Base-by-base conservation (phyloP, 768 basidiomycete species). In the Rhodotorula diobovata region DNA sequence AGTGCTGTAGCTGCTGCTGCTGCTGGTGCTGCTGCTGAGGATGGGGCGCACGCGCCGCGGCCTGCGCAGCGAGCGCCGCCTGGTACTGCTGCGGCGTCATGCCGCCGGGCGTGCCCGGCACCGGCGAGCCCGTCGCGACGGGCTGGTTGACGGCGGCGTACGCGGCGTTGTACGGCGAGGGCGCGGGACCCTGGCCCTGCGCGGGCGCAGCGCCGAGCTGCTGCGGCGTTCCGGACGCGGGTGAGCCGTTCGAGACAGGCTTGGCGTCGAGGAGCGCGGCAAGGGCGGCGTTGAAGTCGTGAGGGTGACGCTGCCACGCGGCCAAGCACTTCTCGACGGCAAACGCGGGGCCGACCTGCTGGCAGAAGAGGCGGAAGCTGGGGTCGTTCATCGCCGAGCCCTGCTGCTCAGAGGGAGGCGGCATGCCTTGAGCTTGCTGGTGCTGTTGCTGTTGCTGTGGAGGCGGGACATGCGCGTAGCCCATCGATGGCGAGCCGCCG, bases 111-210 rank as follows among this genome's bases (percentile, higher is more conserved):
- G 53, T 45, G 25, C 54, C 68, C 51, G 58, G 67, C 46, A 54
- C 77, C 75, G 62, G 77, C 76, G 16, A 76, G 78, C n/a, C 77
- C 70, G 16, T 55, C 37, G 55, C 32, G 63, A 50, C 48, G 7
- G 71, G 54, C 30, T 43, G 62, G 58, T 54, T 60, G 59, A 61
- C 41, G 37, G 63, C 53, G 32, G 61, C 57, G 62, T 59, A 71
- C 34, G 63, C 48, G 30, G 34, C 45, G 45, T 46, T 48, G 37
- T 62, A 63, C n/a, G 39, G 54, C 56, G 54, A 60, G 3, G 65
- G 1, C 34, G n/a, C n/a, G 6, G n/a, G n/a, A n/a, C n/a, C n/a
- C n/a, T n/a, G n/a, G n/a, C n/a, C 32, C 34, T 3, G 41, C 6
- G 2, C 14, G 41, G 41, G 41, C 41, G 41, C 41, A n/a, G n/a